phyloP scores from a whole-genome alignment of 805 yeast genomes.

The Lachancea quebecensis region DNA sequence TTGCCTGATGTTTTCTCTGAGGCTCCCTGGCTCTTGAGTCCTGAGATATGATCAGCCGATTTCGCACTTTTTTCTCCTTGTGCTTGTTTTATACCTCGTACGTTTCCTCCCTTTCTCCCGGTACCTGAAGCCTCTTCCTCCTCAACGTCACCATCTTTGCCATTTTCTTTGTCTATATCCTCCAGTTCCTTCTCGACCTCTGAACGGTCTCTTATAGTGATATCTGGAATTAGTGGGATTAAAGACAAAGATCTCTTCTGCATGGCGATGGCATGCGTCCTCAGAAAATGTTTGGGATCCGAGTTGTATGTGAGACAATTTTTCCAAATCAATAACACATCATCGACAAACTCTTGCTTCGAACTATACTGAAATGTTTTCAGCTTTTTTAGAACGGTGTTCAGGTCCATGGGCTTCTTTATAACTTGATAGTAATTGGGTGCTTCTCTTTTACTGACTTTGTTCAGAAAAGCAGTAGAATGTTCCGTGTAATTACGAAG shows the following conservation, averaged over 20 bases:
- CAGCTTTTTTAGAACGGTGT: constrained; percentile 86
- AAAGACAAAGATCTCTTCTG: constrained; percentile 75
- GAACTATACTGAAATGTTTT: constrained; percentile 75
- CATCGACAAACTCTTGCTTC: constrained; percentile 89
- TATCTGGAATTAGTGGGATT: constrained; percentile 84
- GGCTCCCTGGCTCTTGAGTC: constrained; percentile 16
- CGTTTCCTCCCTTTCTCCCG: constrained; percentile 31
- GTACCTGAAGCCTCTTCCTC: constrained; percentile 31
- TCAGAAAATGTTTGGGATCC: constrained; percentile 84
- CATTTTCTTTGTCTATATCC: constrained; percentile 35
- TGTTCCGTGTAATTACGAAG: constrained; percentile 90
- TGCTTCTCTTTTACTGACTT: constrained; percentile 96
- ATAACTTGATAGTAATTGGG: constrained; percentile 91
- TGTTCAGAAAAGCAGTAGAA: constrained; percentile 89
- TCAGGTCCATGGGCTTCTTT: constrained; percentile 92
- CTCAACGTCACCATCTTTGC: constrained; percentile 25
- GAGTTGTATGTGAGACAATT: constrained; percentile 90
- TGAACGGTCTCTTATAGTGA: constrained; percentile 61
- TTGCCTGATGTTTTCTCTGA: constrained; percentile 30
- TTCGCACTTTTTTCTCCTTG: constrained; percentile 10
- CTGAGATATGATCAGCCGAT: constrained; percentile 16
- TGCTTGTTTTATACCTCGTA: constrained; percentile 30
- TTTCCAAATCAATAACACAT: constrained; percentile 89
- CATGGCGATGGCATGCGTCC: constrained; percentile 95
- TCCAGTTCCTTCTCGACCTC: constrained; percentile 66